These are phyloP conservation scores for Irineochytrium annulatum DNA, from an alignment of 192 early-diverging fungal genomes.

Conservation along the genomic window DNA sequence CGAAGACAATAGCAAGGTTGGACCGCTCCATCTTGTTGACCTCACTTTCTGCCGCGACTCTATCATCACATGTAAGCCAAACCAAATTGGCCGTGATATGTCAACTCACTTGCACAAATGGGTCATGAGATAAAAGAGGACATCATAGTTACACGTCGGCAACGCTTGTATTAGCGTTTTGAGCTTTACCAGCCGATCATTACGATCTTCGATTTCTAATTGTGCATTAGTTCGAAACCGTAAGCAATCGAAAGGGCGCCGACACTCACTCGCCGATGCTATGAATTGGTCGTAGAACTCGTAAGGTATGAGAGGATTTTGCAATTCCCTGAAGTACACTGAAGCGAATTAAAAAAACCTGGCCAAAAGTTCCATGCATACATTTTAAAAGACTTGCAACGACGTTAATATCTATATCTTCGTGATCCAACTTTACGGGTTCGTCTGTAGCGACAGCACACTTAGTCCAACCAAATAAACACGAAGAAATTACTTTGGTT, in stretches of 20 bases:
- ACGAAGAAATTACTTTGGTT: slow-evolving; percentile 27
- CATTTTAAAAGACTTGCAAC: slow-evolving; percentile 46
- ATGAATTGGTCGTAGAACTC: slow-evolving; percentile 52
- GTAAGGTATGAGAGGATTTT: slow-evolving; percentile 52
- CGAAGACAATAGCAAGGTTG: slow-evolving; percentile 61
- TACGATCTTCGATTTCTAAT: slow-evolving; percentile 55
- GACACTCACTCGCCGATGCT: slow-evolving; percentile 46
- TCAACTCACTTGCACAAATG: slow-evolving; percentile 44
- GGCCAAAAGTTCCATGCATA: slow-evolving; percentile 10
- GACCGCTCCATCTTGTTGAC: slow-evolving; percentile 60
- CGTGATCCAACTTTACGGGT: slow-evolving; percentile 37
- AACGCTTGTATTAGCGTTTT: slow-evolving; percentile 62
- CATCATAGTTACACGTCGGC: slow-evolving; percentile 44
- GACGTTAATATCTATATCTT: slow-evolving; percentile 48
- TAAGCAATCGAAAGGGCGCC: slow-evolving; percentile 20
- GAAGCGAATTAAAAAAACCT: neutral
- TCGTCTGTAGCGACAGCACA: slow-evolving; percentile 31
- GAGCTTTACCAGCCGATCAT: slow-evolving; percentile 62
- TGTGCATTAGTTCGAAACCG: neutral
- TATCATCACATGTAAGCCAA: neutral
- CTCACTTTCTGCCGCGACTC: slow-evolving; percentile 37
- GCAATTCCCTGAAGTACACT: slow-evolving; percentile 57
- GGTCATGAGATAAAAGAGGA: slow-evolving; percentile 47
- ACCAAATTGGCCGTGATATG: neutral
- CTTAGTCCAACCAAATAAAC: neutral